Percentiles rank a stretch among this genome's conserved stretches.
Conservation (phyloP, 768 basidiomycete genomes). For the Lactarius sanguifluus region DNA sequence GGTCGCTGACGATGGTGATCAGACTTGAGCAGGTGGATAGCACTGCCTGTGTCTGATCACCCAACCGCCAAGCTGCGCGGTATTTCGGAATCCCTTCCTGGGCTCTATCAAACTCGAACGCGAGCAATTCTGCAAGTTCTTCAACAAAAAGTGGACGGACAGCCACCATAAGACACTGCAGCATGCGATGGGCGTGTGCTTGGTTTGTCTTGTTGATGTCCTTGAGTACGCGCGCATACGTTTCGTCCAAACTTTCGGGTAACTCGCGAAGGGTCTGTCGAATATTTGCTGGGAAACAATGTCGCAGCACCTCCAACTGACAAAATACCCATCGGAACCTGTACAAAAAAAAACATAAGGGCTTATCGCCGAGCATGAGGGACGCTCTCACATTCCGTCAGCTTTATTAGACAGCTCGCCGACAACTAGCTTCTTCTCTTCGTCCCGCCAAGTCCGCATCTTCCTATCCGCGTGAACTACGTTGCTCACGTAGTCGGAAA, state of each 20-base stretch:
- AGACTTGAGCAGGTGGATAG: not conserved
- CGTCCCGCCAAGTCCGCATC: not conserved
- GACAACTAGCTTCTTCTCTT: not conserved
- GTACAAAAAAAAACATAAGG: not conserved
- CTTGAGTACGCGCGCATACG: not conserved
- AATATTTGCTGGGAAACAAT: not conserved
- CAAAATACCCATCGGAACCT: constrained; percentile 1
- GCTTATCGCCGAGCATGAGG: not conserved
- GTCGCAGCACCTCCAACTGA: not conserved
- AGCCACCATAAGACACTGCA: not conserved
- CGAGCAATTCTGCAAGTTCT: not conserved
- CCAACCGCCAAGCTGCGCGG: not conserved
- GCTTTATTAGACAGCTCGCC: not conserved
- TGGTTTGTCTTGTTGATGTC: not conserved
- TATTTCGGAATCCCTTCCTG: not conserved
- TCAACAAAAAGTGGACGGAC: not conserved
- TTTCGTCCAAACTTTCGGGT: not conserved
- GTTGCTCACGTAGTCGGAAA: not conserved
- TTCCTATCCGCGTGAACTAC: not conserved
- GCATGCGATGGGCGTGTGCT: not conserved
- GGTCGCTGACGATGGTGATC: not conserved
- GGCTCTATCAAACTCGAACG: not conserved
- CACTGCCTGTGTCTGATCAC: not conserved
- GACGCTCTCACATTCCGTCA: not conserved
- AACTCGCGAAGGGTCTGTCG: not conserved